Evolutionary conservation across 2,329 filamentous ascomycete genomes (phyloP), one percentile per base, ranked within the genome.

Genomic region (Aquanectria penicillioides): DNA sequence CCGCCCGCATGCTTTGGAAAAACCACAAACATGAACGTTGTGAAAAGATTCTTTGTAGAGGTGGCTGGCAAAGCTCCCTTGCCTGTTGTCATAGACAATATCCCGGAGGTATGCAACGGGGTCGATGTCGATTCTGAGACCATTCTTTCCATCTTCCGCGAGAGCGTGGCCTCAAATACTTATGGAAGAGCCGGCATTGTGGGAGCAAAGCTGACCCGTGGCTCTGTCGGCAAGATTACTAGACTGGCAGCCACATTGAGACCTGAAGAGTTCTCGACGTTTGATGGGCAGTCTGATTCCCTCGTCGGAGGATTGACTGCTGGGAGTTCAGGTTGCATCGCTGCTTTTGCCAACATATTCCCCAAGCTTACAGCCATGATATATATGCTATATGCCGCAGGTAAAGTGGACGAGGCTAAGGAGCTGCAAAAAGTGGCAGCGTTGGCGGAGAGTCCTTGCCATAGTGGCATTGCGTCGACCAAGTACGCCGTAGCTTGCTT

Each of bases 221-320:
- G 89, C 10, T 88, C 86, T 62, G 89, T 91, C 28, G 89, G 87
- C 51, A 92, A 92, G 74, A 83, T 92, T 57, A 86, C 86, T 2
- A 81, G 90, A 7, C 80, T 93, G 2, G 74, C 75, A 6, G 79
- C 77, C 6, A 71, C 77, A 55, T 74, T 91, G 44, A 72, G 80
- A 0, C 72, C 82, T 0, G 79, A 83, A 1, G 73, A 81, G 12
- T 93, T 93, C 69, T 84, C 88, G 2, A 84, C 87, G 1, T 92
- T 86, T 67, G 89, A 89, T 1, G 91, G 91, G 1, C 89, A 93
- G 75, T 86, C 85, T 2, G 90, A 93, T 69, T 93, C 91, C 72
- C 74, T 93, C 20, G 77, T 90, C 44, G 86, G 85, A 2, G 86
- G 84, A 0, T 72, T 90, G 28, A 80, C 81, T 2, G 82, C 83